Base-by-base conservation (phyloP, 1,284 basidiomycete species). In the Cutaneotrichosporon curvatum region DNA sequence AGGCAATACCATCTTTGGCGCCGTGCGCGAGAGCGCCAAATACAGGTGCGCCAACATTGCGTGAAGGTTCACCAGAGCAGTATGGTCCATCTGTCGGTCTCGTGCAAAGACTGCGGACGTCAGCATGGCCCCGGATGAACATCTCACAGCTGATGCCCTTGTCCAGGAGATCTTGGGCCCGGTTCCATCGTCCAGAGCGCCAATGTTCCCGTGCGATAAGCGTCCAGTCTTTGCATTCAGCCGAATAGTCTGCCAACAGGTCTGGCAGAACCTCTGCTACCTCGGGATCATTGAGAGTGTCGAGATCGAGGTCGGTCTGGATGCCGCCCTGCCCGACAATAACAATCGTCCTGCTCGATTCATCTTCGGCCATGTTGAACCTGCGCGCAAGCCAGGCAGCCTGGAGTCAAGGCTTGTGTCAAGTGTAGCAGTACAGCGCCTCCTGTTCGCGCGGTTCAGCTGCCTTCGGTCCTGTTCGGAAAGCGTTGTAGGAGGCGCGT, bases 11-110 rank as follows among this genome's bases (percentile, higher is more conserved):
- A 84, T 62, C 62, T 89, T 92, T 1, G 91, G 91, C 12, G 88
- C 88, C 44, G 77, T 78, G 23, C 85, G 78, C 1, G 88, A 84
- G 55, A 81, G 76, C 2, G 84, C 80, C 48, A 94, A 78, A 48
- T 85, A 79, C 39, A 92, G 79, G 67, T 89, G 90, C 2, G 87
- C 88, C 19, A 88, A 75, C 48, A 94, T 76, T 18, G 84, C 79
- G 55, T 86, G 83, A 43, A 91, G 76, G 8, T 85, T 83, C 21
- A 70, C 58, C 22, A 66, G 47, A 1, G 65, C 67, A 10, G 56
- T 55, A 22, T 51, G 49, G 50, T 71, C 19, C 76, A 78, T 43
- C 80, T 56, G 56, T 18, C 64, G 33, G 8, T 56, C 59, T 6
- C 45, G 38, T 22, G 36, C 51, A 45, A 64, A 68, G 51, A 64